These are phyloP conservation scores for Arabidopsis suecica DNA, from an alignment of 345 rosid genomes.

Conservation along the genomic window DNA sequence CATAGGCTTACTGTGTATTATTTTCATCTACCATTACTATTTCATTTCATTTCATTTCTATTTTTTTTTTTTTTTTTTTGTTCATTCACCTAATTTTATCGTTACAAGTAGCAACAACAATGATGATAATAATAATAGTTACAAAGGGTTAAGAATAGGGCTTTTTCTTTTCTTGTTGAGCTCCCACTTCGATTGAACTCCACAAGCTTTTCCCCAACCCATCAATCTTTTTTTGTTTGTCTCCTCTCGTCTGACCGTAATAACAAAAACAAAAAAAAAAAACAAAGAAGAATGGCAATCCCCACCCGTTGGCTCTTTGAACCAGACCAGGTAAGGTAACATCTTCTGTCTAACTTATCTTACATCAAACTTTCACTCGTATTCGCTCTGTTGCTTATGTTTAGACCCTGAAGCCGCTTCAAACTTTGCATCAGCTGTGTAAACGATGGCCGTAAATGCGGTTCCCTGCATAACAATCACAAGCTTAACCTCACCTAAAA, in stretches of 20 bases:
- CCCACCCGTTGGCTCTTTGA: conserved; percentile 68
- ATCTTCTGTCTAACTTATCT: conserved; percentile 46
- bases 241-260: conserved; percentile 47
- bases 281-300: conserved; percentile 9
- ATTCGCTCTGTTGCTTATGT: conserved; percentile 53
- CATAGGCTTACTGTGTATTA: conserved; percentile 11
- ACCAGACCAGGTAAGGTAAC: conserved; percentile 46
- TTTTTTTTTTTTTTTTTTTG: neutral
- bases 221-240: conserved; percentile 30
- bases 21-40: conserved; percentile 2
- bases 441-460: conserved; percentile 83
- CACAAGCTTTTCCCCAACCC: conserved; percentile 54
- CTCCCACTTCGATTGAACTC: conserved; percentile 97
- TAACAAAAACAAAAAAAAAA: conserved; percentile 25
- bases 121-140: conserved; percentile 38
- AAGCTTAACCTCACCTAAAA: conserved; percentile 17
- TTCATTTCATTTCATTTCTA: neutral
- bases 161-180: conserved; percentile 58
- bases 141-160: conserved; percentile 52
- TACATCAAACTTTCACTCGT: conserved; percentile 46
- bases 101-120: conserved; percentile 38
- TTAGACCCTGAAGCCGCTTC: conserved; percentile 57
- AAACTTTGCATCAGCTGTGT: conserved; percentile 78
- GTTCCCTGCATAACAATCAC: conserved; percentile 64
- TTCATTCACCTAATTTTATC: conserved; percentile 37